These are phyloP conservation scores for Trichoderma cornu-damae DNA, from an alignment of 2,329 filamentous ascomycete species.

Conservation along the genomic window DNA sequence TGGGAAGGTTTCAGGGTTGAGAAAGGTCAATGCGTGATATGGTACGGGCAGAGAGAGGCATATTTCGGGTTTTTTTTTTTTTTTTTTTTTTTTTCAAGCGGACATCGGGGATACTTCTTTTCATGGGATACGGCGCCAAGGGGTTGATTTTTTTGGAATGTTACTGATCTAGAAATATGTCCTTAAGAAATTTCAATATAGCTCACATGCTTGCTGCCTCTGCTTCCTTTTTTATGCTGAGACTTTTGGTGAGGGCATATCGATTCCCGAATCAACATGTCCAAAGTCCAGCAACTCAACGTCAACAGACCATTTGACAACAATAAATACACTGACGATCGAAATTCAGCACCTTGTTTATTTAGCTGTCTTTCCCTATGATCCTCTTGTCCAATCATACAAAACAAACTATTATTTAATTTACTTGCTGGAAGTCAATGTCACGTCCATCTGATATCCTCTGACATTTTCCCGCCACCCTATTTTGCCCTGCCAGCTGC, in stretches of 20 bases:
- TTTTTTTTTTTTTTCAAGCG: too few species aligned
- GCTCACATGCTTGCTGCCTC: neutral
- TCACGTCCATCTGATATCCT: neutral
- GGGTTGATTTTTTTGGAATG: neutral
- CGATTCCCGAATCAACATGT: neutral
- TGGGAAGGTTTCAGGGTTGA: neutral
- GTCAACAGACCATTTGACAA: neutral
- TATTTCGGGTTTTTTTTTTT: too few species aligned
- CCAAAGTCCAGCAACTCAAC: too few species aligned
- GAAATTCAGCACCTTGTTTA: neutral
- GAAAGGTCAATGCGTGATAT: neutral
- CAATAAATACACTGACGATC: neutral
- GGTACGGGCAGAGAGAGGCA: too few species aligned
- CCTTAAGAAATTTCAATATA: neutral
- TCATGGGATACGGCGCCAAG: neutral
- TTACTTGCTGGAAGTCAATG: neutral
- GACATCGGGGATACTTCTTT: neutral
- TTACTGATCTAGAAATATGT: neutral
- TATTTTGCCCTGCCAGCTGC: constrained; percentile 14
- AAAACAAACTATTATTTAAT: too few species aligned
- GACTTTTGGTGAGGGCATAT: neutral
- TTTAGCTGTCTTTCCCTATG: neutral
- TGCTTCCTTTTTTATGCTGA: neutral
- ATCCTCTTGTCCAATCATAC: neutral
- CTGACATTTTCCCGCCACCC: neutral